phyloP scores from a whole-genome alignment of 345 rosid genomes.

The Balakata baccata region DNA sequence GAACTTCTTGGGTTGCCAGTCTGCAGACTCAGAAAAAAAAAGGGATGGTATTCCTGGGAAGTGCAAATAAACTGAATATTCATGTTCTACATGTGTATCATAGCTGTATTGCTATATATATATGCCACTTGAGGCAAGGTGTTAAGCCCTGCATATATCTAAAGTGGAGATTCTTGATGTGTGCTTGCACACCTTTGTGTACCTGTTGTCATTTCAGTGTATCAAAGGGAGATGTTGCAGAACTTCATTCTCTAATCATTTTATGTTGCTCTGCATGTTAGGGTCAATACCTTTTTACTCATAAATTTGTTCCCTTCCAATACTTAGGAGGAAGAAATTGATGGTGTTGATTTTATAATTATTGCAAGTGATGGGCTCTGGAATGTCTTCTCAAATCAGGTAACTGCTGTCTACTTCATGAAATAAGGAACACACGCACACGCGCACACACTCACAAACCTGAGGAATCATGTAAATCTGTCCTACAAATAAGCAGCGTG shows the following conservation, averaged over 20 bases:
- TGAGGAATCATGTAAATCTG: not conserved
- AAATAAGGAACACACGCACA: not conserved
- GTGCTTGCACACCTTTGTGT: not conserved
- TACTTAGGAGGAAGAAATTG: conserved; percentile 52
- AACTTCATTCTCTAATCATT: not conserved
- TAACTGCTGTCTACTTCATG: conserved; percentile 7
- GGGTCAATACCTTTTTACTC: conserved; percentile 11
- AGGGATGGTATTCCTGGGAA: not conserved
- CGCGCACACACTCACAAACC: no score
- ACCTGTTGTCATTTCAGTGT: not conserved
- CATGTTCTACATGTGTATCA: not conserved
- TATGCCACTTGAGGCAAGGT: not conserved
- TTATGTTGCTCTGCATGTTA: not conserved
- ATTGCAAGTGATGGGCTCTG: conserved; percentile 66
- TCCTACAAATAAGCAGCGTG: not conserved
- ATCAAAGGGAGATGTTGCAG: not conserved
- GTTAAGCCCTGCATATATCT: not conserved
- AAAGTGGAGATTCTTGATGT: not conserved
- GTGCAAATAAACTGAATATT: not conserved
- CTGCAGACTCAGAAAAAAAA: not conserved
- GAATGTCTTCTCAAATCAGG: conserved; percentile 59
- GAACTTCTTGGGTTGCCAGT: not conserved
- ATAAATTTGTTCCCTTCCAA: conserved; percentile 1
- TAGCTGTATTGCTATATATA: not conserved
- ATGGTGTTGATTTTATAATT: conserved; percentile 48